A percentile compares a stretch with the other conserved stretches of the same genome.
Conservation (phyloP, 306 rosid species). For the Lathyrus aphaca region DNA sequence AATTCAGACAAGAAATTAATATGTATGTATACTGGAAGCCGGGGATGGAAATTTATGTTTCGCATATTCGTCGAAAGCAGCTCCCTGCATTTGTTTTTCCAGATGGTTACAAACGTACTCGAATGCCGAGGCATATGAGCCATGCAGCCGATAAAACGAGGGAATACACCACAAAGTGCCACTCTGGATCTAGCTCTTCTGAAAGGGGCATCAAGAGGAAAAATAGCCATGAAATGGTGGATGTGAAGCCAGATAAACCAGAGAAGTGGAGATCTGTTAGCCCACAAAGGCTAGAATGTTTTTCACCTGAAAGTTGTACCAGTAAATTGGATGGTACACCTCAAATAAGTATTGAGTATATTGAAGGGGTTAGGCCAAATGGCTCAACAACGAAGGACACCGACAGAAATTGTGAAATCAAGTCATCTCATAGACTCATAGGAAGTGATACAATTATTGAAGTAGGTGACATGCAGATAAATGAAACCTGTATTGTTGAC, state of each 20-base stretch:
- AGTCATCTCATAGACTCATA: conserved; percentile 47
- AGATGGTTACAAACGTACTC: conserved; percentile 72
- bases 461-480: conserved; percentile 35
- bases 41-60: conserved; percentile 91
- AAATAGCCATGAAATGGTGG: conserved; percentile 53
- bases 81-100: conserved; percentile 93
- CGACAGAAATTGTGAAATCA: conserved; percentile 46
- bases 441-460: conserved; percentile 44
- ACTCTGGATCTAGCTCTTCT: conserved; percentile 56
- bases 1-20: conserved; percentile 81
- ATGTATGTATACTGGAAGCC: conserved; percentile 87
- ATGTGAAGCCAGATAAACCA: conserved; percentile 43
- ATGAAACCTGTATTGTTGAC: conserved; percentile 42
- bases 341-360: conserved; percentile 46
- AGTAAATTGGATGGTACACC: conserved; percentile 54
- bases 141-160: conserved; percentile 51
- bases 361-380: conserved; percentile 47
- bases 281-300: conserved; percentile 58
- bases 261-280: conserved; percentile 65
- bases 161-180: conserved; percentile 50
- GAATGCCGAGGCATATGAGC: conserved; percentile 55
- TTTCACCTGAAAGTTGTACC: conserved; percentile 50
- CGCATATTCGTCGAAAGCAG: conserved; percentile 95
- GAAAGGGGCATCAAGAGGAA: conserved; percentile 79
- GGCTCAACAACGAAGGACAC: conserved; percentile 42